Conservation (phyloP, 192 early-diverging fungal genomes). For the Coemansia furcata region DNA sequence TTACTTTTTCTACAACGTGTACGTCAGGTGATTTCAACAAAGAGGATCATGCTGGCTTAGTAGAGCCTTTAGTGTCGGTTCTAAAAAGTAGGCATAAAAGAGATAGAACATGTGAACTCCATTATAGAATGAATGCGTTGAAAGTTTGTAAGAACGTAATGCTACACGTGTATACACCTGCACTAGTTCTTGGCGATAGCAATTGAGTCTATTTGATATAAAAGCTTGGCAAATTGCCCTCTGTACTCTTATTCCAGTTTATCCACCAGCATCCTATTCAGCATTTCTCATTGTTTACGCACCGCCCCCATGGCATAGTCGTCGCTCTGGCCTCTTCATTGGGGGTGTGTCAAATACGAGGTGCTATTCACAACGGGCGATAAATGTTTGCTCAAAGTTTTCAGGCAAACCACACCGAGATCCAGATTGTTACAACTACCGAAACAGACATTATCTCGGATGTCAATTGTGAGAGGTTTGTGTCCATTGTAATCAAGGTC, state of each 20-base stretch:
- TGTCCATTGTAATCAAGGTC: background rate
- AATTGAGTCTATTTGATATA: background rate
- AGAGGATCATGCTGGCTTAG: too few species aligned
- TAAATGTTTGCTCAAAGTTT: background rate
- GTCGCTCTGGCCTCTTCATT: too few species aligned
- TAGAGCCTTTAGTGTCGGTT: too few species aligned
- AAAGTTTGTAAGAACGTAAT: too few species aligned
- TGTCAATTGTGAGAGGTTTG: background rate
- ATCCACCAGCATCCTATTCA: background rate
- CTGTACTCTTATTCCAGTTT: background rate
- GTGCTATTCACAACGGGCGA: background rate
- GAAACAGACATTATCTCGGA: background rate
- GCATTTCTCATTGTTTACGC: background rate
- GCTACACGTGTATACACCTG: background rate
- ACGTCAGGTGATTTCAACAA: too few species aligned
- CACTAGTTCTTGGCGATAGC: background rate
- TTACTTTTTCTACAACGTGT: too few species aligned
- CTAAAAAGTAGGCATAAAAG: too few species aligned
- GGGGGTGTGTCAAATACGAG: too few species aligned
- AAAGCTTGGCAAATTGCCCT: background rate
- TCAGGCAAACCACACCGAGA: background rate
- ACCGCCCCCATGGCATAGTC: background rate
- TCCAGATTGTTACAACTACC: background rate
- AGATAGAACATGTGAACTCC: too few species aligned
- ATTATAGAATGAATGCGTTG: too few species aligned